phyloP scores from a whole-genome alignment of 2,329 filamentous ascomycete genomes.

The Aspergillus pseudonomiae region DNA sequence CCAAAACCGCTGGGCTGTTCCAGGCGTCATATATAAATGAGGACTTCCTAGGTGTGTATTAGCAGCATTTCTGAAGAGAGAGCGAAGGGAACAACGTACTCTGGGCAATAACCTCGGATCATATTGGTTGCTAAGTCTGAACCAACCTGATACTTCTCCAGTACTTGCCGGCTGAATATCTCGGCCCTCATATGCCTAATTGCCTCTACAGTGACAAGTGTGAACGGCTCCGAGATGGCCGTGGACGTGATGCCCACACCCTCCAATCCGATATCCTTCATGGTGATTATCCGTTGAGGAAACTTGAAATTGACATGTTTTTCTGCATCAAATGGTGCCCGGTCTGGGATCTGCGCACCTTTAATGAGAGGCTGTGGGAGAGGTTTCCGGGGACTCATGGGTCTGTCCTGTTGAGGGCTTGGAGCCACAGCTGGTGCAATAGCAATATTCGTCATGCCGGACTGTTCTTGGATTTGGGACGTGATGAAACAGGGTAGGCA shows the following conservation, averaged over 20 bases:
- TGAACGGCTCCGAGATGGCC: constrained; percentile 65
- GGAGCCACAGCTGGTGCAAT: neutral
- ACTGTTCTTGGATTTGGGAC: neutral
- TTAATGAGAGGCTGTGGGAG: constrained; percentile 20
- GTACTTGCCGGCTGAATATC: constrained; percentile 58
- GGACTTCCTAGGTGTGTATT: constrained; percentile 51
- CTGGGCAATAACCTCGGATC: constrained; percentile 55
- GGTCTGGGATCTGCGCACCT: neutral
- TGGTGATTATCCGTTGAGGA: constrained; percentile 56
- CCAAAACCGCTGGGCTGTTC: constrained; percentile 56
- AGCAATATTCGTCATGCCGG: neutral
- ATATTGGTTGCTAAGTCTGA: constrained; percentile 57
- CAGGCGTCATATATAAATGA: constrained; percentile 67
- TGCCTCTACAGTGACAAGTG: constrained; percentile 63
- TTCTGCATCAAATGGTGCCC: constrained; percentile 50
- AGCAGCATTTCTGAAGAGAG: neutral
- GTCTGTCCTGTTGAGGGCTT: neutral
- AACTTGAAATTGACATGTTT: constrained; percentile 55
- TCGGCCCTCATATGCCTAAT: constrained; percentile 63
- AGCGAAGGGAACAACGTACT: constrained; percentile 39
- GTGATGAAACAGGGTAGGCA: neutral
- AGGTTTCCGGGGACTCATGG: neutral
- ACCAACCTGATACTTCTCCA: constrained; percentile 59
- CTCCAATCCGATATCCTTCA: constrained; percentile 57
- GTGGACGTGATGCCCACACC: constrained; percentile 61